These are phyloP conservation scores for Cadophora gregata DNA, from an alignment of 2,329 filamentous ascomycete species.

Conservation along the genomic window DNA sequence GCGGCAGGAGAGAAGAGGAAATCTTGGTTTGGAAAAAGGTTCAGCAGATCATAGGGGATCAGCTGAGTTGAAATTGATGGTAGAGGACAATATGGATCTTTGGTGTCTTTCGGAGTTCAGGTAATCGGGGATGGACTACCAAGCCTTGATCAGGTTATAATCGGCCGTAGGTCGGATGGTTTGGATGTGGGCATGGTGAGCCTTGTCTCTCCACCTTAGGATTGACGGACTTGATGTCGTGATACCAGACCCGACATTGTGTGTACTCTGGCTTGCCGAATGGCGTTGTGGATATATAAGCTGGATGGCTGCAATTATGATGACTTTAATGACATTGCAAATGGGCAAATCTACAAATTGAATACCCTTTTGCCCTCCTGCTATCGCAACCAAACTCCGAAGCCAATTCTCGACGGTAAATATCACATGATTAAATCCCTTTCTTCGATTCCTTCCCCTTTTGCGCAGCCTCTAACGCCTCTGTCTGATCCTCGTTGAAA, in stretches of 20 bases:
- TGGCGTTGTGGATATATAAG: constrained; percentile 17
- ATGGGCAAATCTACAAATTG: constrained; percentile 18
- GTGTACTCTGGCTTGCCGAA: constrained; percentile 15
- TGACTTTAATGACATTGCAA: constrained; percentile 13
- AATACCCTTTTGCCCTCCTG: constrained; percentile 1
- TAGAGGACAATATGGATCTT: constrained; percentile 10
- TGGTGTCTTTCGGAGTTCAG: constrained; percentile 23
- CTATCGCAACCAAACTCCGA: neutral
- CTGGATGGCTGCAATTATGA: constrained; percentile 18
- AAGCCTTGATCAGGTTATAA: constrained; percentile 27
- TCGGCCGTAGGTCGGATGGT: constrained; percentile 18
- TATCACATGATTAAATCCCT: constrained; percentile 23
- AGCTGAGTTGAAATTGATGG: constrained; percentile 26
- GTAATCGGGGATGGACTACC: constrained; percentile 27
- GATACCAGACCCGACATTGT: neutral
- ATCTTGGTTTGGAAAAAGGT: constrained; percentile 86
- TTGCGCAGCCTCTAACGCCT: constrained; percentile 48
- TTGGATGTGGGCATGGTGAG: constrained; percentile 37
- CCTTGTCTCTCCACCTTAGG: constrained; percentile 22
- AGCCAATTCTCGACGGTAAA: neutral
- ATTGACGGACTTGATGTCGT: constrained; percentile 1
- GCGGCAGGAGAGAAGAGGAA: constrained; percentile 72
- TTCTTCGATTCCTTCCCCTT: constrained; percentile 48
- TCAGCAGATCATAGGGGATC: constrained; percentile 65
- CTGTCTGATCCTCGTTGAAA: constrained; percentile 78